Evolutionary conservation across 306 rosid genomes (phyloP), one percentile per base, ranked within the genome.

Genomic region (Argentina anserina): DNA sequence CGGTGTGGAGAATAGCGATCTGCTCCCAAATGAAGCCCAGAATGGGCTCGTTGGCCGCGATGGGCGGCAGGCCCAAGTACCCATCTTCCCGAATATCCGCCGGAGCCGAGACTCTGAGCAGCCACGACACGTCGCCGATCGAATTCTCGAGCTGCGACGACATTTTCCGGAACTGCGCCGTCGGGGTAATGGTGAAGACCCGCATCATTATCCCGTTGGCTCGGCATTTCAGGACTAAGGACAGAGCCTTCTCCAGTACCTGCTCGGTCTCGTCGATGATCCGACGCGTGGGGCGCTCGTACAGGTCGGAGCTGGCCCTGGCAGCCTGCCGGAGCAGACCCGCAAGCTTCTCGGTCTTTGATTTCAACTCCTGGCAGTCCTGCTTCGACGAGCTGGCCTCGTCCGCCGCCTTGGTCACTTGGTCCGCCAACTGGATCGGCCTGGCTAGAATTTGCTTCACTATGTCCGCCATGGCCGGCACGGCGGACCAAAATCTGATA

Each of bases 361-460:
- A 60, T 67, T 90, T 90, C 28, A 92, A 87, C 58, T 92, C 96
- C 10, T 41, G 23, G 62, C 96, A 86, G 18, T 90, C 97, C 50
- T 84, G 90, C 82, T 88, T 92, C 69, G 80, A 88, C 0, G 86
- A 83, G 28, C 80, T 90, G 0, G 87, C 94, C 45, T 90, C 96
- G 23, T 90, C 94, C 0, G 94, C 92, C 0, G 92, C 88, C 65
- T 92, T 88, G 29, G 72, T 74, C 1, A 90, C 90, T 67, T 90
- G 97, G 83, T 88, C 97, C 0, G 97, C 90, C 31, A 90, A 47
- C 73, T 88, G 97, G 80, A 92, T 92, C 75, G 97, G 97, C 49
- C 79, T 88, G 0, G 90, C 90, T 28, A 92, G 73, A 41, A 86
- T 88, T 41, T 83, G 85, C 72, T 92, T 92, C 76, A 84, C 94